phyloP scores from a whole-genome alignment of 2,329 filamentous ascomycete species.

The Chaetoscypha palmicola region DNA sequence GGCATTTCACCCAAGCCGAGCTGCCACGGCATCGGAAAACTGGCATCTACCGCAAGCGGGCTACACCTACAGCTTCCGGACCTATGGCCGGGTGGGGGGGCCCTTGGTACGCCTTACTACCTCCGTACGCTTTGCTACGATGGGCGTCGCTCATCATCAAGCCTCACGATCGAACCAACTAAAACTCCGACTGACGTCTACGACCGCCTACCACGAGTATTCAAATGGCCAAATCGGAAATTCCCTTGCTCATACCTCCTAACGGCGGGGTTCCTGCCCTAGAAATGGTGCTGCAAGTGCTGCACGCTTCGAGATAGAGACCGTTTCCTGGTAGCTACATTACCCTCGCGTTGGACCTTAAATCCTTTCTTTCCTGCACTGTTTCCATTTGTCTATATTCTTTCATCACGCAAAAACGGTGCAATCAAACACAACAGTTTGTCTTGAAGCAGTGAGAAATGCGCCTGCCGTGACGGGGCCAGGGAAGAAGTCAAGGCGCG shows the following conservation, averaged over 20 bases:
- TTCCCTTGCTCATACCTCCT: not conserved
- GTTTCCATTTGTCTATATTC: not conserved
- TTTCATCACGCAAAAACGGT: not conserved
- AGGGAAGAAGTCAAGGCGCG: not conserved
- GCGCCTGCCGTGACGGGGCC: not conserved
- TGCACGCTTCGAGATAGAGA: too few relatives aligned
- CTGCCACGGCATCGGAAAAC: too few relatives aligned
- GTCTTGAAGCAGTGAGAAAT: not conserved
- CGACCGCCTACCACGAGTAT: not conserved
- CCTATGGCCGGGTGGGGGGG: too few relatives aligned
- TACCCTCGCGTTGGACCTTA: too few relatives aligned
- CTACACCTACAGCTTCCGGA: too few relatives aligned
- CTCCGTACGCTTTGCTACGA: not conserved
- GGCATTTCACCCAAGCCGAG: too few relatives aligned
- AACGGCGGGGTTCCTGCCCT: not conserved
- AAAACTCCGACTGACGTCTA: slow-evolving; percentile 3
- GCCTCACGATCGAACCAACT: slow-evolving; percentile 7
- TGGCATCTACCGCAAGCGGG: too few relatives aligned
- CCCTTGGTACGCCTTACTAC: too few relatives aligned
- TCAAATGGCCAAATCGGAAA: not conserved
- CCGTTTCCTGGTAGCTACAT: too few relatives aligned
- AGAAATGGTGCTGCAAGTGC: too few relatives aligned
- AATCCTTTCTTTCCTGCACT: not conserved
- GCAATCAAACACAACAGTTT: not conserved
- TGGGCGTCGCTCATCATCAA: slow-evolving; percentile 1